These are phyloP conservation scores for Mortierella alpina DNA, from an alignment of 192 early-diverging fungal genomes.

Conservation along the genomic window DNA sequence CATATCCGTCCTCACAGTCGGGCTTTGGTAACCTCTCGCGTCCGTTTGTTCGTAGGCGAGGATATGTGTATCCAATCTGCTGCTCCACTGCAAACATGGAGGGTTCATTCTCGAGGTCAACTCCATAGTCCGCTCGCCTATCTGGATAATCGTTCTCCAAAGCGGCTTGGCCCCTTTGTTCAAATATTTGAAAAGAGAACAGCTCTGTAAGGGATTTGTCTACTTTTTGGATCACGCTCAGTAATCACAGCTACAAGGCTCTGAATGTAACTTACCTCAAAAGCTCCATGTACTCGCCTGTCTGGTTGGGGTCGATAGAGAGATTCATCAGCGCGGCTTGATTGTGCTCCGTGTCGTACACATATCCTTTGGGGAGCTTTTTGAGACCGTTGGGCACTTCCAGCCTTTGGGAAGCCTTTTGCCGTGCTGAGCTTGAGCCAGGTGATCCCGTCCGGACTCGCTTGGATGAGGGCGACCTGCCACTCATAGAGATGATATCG, in stretches of 20 bases:
- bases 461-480: constrained; percentile 14
- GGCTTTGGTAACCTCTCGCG: constrained; percentile 60
- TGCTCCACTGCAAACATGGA: constrained; percentile 65
- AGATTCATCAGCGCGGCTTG: constrained; percentile 29
- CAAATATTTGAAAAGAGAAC: background rate
- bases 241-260: background rate
- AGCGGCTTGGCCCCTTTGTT: constrained; percentile 13
- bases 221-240: background rate
- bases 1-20: constrained; percentile 66
- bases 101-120: constrained; percentile 51
- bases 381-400: constrained; percentile 33
- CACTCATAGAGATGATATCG: background rate
- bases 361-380: constrained; percentile 33
- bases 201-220: background rate
- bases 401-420: constrained; percentile 1
- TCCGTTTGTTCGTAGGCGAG: constrained; percentile 59
- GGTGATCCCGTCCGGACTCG: constrained; percentile 36
- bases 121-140: constrained; percentile 40
- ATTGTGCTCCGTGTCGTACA: constrained; percentile 31
- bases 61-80: constrained; percentile 67
- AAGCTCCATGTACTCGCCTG: constrained; percentile 27
- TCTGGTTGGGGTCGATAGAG: constrained; percentile 24
- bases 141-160: constrained; percentile 41
- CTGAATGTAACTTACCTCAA: constrained; percentile 7
- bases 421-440: background rate